Conservation (phyloP, 441 rosid genomes). For the Omphalea diandra region DNA sequence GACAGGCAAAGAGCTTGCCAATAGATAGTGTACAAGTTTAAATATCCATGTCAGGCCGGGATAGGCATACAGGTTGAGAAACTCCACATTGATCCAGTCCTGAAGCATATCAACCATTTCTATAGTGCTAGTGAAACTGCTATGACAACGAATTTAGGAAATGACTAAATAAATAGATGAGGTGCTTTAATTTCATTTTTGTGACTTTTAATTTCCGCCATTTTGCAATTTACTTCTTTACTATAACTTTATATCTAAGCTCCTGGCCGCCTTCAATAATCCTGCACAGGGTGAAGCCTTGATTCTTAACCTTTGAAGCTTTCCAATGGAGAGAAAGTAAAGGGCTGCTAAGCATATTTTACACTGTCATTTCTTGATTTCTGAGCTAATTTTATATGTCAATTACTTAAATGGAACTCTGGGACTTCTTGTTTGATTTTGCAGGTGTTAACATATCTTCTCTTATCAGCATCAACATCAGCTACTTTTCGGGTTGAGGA, state of each 20-base stretch:
- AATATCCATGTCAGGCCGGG: neutral
- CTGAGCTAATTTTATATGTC: neutral
- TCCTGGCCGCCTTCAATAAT: too few relatives aligned
- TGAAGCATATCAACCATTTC: neutral
- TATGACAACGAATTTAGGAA: neutral
- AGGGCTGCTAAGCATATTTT: neutral
- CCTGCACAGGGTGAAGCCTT: neutral
- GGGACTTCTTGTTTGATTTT: neutral
- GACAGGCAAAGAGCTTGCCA: neutral
- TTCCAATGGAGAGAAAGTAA: neutral
- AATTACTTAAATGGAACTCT: neutral
- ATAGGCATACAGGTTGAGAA: neutral
- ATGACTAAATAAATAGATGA: neutral
- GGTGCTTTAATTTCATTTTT: neutral
- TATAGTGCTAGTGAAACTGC: neutral
- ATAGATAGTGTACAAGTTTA: neutral
- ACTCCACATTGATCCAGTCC: neutral
- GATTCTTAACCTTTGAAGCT: neutral
- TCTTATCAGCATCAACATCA: slow-evolving; percentile 81
- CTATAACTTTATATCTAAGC: neutral
- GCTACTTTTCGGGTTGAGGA: slow-evolving; percentile 80
- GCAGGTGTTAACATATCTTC: slow-evolving; percentile 82
- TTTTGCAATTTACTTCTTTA: neutral
- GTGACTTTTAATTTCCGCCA: neutral
- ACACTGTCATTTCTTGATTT: neutral